Percentiles rank a stretch among this genome's conserved stretches.
phyloP scores from a whole-genome alignment of 805 yeast genomes.

The Starmerella floris region DNA sequence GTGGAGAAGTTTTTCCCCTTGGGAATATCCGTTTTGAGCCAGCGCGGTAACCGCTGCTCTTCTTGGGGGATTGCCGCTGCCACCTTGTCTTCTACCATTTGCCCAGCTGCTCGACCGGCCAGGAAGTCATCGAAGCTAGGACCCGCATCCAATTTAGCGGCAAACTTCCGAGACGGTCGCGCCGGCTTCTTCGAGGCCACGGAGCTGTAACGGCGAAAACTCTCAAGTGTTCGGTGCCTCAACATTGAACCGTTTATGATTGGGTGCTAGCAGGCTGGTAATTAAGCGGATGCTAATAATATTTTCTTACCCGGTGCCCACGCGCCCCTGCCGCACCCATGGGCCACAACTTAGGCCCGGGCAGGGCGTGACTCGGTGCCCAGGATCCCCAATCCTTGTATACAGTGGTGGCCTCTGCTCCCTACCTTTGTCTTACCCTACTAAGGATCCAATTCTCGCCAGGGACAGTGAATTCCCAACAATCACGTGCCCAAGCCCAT shows the following conservation, averaged over 20 bases:
- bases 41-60: conserved; percentile 59
- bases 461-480: too few relatives aligned
- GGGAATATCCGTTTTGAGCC: conserved; percentile 97
- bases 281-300: not conserved
- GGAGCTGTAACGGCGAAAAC: conserved; percentile 7
- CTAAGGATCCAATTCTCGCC: not conserved
- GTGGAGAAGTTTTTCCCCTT: conserved; percentile 74
- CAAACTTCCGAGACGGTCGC: conserved; percentile 30
- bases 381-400: too few relatives aligned
- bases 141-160: conserved; percentile 63
- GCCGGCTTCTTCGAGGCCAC: conserved; percentile 4
- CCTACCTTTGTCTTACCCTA: not conserved
- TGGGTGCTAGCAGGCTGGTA: not conserved
- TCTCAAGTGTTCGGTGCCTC: not conserved
- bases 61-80: conserved; percentile 27
- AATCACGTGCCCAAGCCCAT: not conserved
- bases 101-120: conserved; percentile 60
- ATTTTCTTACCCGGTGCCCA: not conserved
- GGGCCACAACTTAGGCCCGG: not conserved
- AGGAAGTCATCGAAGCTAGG: conserved; percentile 91
- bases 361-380: not conserved
- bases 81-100: conserved; percentile 50
- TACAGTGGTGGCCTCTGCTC: not conserved
- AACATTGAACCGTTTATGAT: conserved; percentile 3
- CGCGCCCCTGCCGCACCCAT: not conserved